These are phyloP conservation scores for Favolaschia claudopus DNA, from an alignment of 768 basidiomycete genomes.

Conservation along the genomic window DNA sequence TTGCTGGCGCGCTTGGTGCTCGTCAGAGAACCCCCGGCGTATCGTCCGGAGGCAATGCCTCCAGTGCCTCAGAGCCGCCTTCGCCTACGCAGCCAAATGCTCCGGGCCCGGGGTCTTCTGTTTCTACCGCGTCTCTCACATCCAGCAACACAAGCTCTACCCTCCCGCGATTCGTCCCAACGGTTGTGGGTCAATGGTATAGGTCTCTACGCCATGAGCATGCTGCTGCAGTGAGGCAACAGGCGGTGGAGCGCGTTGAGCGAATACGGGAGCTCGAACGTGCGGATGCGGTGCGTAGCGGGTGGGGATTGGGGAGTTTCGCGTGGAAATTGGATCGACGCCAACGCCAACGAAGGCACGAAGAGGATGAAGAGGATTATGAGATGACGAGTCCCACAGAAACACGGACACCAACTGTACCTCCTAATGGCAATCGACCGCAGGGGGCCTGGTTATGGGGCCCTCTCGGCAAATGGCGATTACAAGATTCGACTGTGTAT, in stretches of 20 bases:
- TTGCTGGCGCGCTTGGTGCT: constrained; percentile 57
- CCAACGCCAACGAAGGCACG: constrained; percentile 19
- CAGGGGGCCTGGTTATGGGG: constrained; percentile 84
- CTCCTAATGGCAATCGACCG: constrained; percentile 21
- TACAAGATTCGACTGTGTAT: constrained; percentile 81
- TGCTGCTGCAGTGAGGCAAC: constrained; percentile 70
- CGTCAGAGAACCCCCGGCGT: neutral
- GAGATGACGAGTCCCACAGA: constrained; percentile 20
- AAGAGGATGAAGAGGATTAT: constrained; percentile 30
- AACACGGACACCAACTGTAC: constrained; percentile 17
- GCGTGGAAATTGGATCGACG: constrained; percentile 45
- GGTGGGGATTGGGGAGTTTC: constrained; percentile 82
- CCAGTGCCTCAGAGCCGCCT: no score
- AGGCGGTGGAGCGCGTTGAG: constrained; percentile 72
- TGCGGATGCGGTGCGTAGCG: constrained; percentile 43
- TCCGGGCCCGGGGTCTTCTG: constrained; percentile 9
- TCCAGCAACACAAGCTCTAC: constrained; percentile 16
- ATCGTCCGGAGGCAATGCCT: no score
- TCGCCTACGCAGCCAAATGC: constrained; percentile 8
- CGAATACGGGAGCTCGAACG: constrained; percentile 70
- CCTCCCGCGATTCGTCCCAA: constrained; percentile 48
- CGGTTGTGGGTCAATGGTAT: constrained; percentile 60
- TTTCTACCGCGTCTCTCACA: constrained; percentile 22
- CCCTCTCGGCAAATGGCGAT: constrained; percentile 74
- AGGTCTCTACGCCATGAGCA: constrained; percentile 73